A percentile compares a stretch with the other conserved stretches of the same genome.
Evolutionary conservation across 2,329 filamentous ascomycete species (phyloP).

Genomic region (Apiospora hydei): DNA sequence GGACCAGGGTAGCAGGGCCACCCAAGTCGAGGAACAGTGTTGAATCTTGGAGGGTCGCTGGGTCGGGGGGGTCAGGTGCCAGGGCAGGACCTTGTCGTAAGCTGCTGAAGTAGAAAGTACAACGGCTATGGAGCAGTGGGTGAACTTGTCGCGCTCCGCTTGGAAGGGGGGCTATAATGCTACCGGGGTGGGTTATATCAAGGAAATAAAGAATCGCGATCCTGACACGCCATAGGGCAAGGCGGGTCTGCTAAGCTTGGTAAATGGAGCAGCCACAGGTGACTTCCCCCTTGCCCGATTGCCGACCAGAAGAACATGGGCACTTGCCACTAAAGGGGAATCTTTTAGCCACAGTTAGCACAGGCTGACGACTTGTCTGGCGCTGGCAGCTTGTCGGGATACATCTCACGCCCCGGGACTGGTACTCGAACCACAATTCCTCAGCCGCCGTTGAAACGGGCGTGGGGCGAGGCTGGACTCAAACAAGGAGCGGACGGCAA

Average conservation of each 20-base stretch:
- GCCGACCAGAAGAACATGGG: slow-evolving; percentile 39
- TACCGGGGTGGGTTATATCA: slow-evolving; percentile 45
- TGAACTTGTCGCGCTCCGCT: slow-evolving; percentile 37
- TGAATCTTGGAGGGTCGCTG: slow-evolving; percentile 21
- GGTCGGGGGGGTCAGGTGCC: slow-evolving; percentile 21
- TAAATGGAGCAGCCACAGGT: slow-evolving; percentile 38
- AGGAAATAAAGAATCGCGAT: slow-evolving; percentile 41
- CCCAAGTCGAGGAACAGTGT: slow-evolving; percentile 19
- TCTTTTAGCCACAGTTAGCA: slow-evolving; percentile 22
- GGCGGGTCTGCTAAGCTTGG: slow-evolving; percentile 39
- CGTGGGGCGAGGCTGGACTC: slow-evolving; percentile 18
- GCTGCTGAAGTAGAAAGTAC: slow-evolving; percentile 17
- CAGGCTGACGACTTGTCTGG: slow-evolving; percentile 20
- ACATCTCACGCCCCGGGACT: not conserved
- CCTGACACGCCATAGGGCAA: slow-evolving; percentile 44
- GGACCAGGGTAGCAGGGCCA: slow-evolving; percentile 5
- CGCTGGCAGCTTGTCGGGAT: not conserved
- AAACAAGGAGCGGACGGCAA: slow-evolving; percentile 18
- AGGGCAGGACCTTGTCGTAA: slow-evolving; percentile 19
- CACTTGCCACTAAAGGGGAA: slow-evolving; percentile 33
- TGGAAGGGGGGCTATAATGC: slow-evolving; percentile 42
- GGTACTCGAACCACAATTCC: slow-evolving; percentile 16
- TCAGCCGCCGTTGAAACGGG: slow-evolving; percentile 18
- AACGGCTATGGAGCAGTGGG: slow-evolving; percentile 20
- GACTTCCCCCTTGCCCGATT: slow-evolving; percentile 41